A percentile compares a stretch with the other conserved stretches of the same genome.
Evolutionary conservation across 805 yeast genomes (phyloP).

Genomic region (Cyberlindnera euphorbiiphila): DNA sequence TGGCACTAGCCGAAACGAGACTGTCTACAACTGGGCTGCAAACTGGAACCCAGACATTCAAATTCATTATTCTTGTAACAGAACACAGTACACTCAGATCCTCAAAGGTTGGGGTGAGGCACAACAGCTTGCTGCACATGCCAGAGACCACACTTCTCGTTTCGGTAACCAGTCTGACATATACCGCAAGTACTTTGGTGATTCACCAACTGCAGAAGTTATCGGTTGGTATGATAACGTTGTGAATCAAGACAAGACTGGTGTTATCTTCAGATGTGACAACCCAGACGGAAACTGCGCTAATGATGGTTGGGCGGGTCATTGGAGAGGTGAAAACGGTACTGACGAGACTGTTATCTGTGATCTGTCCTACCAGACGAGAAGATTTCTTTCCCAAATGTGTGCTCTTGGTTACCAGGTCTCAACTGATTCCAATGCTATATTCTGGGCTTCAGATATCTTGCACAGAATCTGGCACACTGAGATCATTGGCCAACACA

Average conservation of each 20-base stretch:
- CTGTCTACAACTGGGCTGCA: slow-evolving; percentile 15
- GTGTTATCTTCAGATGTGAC: slow-evolving; percentile 37
- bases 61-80: slow-evolving; percentile 21
- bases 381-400: slow-evolving; percentile 30
- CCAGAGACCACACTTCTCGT: slow-evolving; percentile 34
- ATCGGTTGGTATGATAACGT: slow-evolving; percentile 34
- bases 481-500: slow-evolving; percentile 29
- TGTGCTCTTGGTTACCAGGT: slow-evolving; percentile 35
- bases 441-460: slow-evolving; percentile 35
- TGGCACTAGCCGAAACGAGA: neutral
- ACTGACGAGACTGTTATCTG: slow-evolving; percentile 39
- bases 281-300: slow-evolving; percentile 36
- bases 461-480: slow-evolving; percentile 39
- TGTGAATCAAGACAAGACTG: slow-evolving; percentile 32
- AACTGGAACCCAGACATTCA: slow-evolving; percentile 21
- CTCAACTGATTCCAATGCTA: slow-evolving; percentile 24
- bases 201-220: slow-evolving; percentile 34
- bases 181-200: slow-evolving; percentile 36
- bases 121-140: slow-evolving; percentile 31
- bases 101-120: slow-evolving; percentile 31
- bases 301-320: slow-evolving; percentile 36
- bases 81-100: slow-evolving; percentile 18
- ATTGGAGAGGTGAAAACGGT: slow-evolving; percentile 35
- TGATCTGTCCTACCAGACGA: slow-evolving; percentile 34
- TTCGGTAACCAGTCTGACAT: slow-evolving; percentile 32